Evolutionary conservation across 2,329 filamentous ascomycete genomes (phyloP), one percentile per base, ranked within the genome.

Genomic region (Emericellopsis cladophorae): DNA sequence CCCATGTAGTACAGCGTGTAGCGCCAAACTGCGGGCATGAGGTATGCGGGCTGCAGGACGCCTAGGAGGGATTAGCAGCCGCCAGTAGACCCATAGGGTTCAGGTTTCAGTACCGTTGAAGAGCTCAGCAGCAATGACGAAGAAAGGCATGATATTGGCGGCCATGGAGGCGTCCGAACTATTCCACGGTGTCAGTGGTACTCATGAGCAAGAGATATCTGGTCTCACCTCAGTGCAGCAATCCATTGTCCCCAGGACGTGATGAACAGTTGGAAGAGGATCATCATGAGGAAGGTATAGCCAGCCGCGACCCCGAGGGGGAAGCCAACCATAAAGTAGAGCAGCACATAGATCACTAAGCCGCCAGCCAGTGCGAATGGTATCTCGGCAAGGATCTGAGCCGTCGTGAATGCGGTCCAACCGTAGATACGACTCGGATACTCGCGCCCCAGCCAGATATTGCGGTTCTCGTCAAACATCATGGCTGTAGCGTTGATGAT

Each of bases 201-300:
- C 85, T 85, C 0, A 79, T 84, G 6, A 69, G 79, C 1, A 75
- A 53, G 81, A 83, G 35, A 84, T 81, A 81, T 1, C 82, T 79
- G 55, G 86, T 85, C 81, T 86, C 54, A 86, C 81, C 78, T 87
- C 44, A 67, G 75, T 18, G 80, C 83, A 0, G 80, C 84, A 49
- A 82, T 72, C 2, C 81, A 79, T 42, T 82, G 70, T 0, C 78
- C 79, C 33, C 87, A 44, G 14, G 40, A 68, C 2, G 76, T 80
- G 1, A 79, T 78, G 42, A 88, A 84, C 31, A 77, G 72, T 73
- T 84, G 76, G 0, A 81, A 77, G 49, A 88, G 87, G 0, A 82
- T 79, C 9, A 72, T 77, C 38, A 80, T 88, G 64, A 53, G 87
- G 70, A 52, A 88, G 78, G 46, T 77, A 66, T 44, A 80, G 67